phyloP scores from a whole-genome alignment of 2,329 filamentous ascomycete species.

The Colletotrichum karsti region DNA sequence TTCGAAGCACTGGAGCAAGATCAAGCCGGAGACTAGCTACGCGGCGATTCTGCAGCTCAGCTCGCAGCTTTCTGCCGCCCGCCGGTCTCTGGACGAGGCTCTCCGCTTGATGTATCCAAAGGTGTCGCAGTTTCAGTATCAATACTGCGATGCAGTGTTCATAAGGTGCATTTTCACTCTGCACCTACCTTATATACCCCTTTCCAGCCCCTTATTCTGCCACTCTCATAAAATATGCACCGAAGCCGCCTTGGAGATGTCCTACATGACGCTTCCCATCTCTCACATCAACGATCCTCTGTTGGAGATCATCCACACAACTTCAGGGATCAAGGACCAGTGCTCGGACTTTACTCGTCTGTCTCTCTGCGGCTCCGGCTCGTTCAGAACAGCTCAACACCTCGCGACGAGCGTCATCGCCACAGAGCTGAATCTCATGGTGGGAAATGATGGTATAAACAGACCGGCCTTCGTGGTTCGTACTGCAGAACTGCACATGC shows the following conservation, averaged over 20 bases:
- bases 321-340: neutral
- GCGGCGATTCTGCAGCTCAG: conserved; percentile 55
- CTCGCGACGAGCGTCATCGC: conserved; percentile 49
- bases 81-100: conserved; percentile 43
- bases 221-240: conserved; percentile 61
- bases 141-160: conserved; percentile 49
- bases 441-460: conserved; percentile 47
- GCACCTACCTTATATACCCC: conserved; percentile 58
- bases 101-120: conserved; percentile 30
- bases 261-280: conserved; percentile 33
- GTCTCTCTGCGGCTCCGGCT: conserved; percentile 47
- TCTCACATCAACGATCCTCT: neutral
- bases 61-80: conserved; percentile 50
- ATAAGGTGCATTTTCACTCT: conserved; percentile 60
- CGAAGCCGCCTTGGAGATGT: conserved; percentile 41
- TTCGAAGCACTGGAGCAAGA: conserved; percentile 55
- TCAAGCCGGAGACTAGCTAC: conserved; percentile 50
- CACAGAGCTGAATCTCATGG: conserved; percentile 53
- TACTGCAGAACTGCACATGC: conserved; percentile 39
- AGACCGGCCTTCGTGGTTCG: conserved; percentile 38
- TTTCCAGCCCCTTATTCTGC: conserved; percentile 55
- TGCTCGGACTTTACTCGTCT: conserved; percentile 45
- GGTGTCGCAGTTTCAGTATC: conserved; percentile 49
- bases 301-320: neutral
- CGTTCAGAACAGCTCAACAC: conserved; percentile 50